Conservation (phyloP, 2,329 filamentous ascomycete genomes). For the Amauroascus niger region DNA sequence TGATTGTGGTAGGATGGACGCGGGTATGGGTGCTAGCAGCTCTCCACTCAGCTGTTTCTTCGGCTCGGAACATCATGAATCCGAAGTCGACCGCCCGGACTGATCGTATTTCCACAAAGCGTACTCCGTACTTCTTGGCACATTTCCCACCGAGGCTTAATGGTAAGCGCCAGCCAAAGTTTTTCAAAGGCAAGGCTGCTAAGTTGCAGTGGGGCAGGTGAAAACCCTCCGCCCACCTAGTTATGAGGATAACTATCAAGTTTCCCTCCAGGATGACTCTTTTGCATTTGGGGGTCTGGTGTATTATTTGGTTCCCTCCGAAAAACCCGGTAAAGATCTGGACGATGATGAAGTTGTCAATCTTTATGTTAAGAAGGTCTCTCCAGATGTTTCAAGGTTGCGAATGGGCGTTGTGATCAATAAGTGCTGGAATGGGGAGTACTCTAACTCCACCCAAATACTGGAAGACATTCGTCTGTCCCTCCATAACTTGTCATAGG, state of each 20-base stretch:
- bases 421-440: constrained; percentile 12
- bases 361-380: not conserved
- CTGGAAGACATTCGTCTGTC: not conserved
- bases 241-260: not conserved
- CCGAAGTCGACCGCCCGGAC: not conserved
- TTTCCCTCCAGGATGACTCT: constrained; percentile 3
- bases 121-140: too few relatives aligned
- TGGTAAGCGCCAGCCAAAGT: too few relatives aligned
- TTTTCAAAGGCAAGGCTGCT: too few relatives aligned
- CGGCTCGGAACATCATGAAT: not conserved
- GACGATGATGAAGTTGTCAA: constrained; percentile 9
- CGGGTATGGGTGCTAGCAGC: too few relatives aligned
- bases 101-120: too few relatives aligned
- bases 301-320: constrained; percentile 4
- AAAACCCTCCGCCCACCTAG: not conserved
- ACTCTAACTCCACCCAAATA: constrained; percentile 2
- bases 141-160: too few relatives aligned
- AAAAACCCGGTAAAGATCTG: constrained; percentile 7
- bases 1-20: not conserved
- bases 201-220: too few relatives aligned
- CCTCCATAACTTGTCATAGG: not conserved
- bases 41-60: not conserved
- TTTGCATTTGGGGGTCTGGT: constrained; percentile 10
- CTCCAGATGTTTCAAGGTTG: constrained; percentile 7
- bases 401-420: constrained; percentile 2